A percentile compares a stretch with the other conserved stretches of the same genome.
Conservation (phyloP, 179 eudicot genomes). For the Spinacia oleracea region DNA sequence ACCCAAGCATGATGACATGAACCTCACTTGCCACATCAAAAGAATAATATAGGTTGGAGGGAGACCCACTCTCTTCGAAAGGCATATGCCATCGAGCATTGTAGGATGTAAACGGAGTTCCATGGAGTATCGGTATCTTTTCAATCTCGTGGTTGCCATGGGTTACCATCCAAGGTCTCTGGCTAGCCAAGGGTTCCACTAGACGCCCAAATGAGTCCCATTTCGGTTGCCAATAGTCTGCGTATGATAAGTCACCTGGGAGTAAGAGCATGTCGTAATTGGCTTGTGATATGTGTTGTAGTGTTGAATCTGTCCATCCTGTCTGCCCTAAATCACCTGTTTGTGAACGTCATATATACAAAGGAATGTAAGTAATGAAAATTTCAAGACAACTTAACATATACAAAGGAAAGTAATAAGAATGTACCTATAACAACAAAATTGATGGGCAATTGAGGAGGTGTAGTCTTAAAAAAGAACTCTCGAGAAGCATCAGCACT, state of each 20-base stretch:
- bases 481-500: constrained; percentile 46
- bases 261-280: constrained; percentile 48
- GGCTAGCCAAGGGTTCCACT: constrained; percentile 60
- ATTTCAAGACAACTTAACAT: too few relatives aligned
- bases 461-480: constrained; percentile 60
- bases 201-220: constrained; percentile 66
- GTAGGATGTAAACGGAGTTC: constrained; percentile 43
- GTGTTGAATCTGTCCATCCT: constrained; percentile 46
- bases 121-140: constrained; percentile 28
- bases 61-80: constrained; percentile 53
- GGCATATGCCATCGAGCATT: constrained; percentile 87
- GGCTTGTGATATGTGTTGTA: constrained; percentile 45
- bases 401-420: too few relatives aligned
- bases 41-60: constrained; percentile 70
- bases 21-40: constrained; percentile 60
- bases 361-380: too few relatives aligned
- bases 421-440: constrained; percentile 56
- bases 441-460: constrained; percentile 59
- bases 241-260: constrained; percentile 64
- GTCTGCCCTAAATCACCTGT: constrained; percentile 72
- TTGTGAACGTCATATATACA: too few relatives aligned
- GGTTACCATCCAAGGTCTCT: constrained; percentile 67
- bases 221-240: constrained; percentile 38
- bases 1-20: constrained; percentile 79
- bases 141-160: constrained; percentile 65